phyloP scores from a whole-genome alignment of 129 eudicot genomes.

The Saposhnikovia divaricata region DNA sequence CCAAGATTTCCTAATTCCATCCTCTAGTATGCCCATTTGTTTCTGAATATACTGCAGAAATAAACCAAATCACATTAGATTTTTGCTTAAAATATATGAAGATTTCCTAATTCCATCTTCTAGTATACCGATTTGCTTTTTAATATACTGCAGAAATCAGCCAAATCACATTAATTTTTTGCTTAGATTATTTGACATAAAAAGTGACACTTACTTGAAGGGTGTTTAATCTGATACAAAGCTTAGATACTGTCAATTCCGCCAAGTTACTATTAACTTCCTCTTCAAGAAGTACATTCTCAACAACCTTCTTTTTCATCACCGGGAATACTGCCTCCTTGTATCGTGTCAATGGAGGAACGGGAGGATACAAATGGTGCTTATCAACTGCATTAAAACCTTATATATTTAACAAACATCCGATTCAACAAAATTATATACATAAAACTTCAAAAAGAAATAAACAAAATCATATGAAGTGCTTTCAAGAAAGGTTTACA shows the following conservation, averaged over 20 bases:
- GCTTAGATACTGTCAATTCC: conserved; percentile 55
- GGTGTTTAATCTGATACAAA: conserved; percentile 85
- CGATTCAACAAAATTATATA: not conserved
- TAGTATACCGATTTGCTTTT: conserved; percentile 52
- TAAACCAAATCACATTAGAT: not conserved
- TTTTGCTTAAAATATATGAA: conserved; percentile 9
- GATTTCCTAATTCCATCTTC: conserved; percentile 86
- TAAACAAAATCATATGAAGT: not conserved
- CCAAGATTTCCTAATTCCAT: conserved; percentile 88
- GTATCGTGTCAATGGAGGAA: conserved; percentile 89
- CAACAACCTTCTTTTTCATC: conserved; percentile 61
- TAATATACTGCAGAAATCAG: conserved; percentile 57
- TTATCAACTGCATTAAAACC: conserved; percentile 57
- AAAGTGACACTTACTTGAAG: conserved; percentile 62
- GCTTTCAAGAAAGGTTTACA: not conserved
- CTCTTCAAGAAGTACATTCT: conserved; percentile 51
- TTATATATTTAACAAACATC: not conserved
- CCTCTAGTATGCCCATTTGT: conserved; percentile 68
- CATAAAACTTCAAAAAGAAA: not conserved
- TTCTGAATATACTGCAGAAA: conserved; percentile 74
- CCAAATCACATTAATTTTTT: not conserved
- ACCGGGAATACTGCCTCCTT: conserved; percentile 70
- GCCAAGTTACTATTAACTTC: conserved; percentile 44
- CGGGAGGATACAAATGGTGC: conserved; percentile 67
- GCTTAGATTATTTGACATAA: not conserved